Evolutionary conservation across 2,329 filamentous ascomycete genomes (phyloP).

Genomic region (Arthroderma sp.): DNA sequence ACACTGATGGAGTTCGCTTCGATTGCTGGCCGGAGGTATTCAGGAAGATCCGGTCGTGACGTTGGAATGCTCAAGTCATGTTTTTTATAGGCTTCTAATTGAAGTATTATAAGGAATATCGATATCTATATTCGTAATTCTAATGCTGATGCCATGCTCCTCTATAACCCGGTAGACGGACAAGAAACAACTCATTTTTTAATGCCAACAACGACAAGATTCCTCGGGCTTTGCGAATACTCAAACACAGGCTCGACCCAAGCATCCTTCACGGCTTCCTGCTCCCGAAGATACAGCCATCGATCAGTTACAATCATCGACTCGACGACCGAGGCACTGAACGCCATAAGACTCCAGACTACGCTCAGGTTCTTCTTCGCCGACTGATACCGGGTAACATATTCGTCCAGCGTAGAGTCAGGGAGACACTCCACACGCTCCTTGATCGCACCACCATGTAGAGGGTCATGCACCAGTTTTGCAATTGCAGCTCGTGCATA

Average conservation of each 20-base stretch:
- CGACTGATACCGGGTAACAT: constrained; percentile 52
- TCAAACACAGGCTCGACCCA: constrained; percentile 96
- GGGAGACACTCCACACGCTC: constrained; percentile 57
- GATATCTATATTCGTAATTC: not conserved
- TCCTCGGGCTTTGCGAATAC: constrained; percentile 71
- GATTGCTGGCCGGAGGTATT: no score
- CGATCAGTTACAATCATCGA: constrained; percentile 81
- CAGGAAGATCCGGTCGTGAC: not conserved
- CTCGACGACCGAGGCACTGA: constrained; percentile 80
- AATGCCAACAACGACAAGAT: constrained; percentile 83
- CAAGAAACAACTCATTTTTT: constrained; percentile 43
- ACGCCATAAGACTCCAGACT: constrained; percentile 92
- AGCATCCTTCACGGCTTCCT: constrained; percentile 57
- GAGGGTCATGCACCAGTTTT: constrained; percentile 56
- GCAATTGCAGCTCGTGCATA: constrained; percentile 72
- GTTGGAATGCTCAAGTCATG: not conserved
- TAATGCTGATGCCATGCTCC: not conserved
- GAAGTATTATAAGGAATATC: not conserved
- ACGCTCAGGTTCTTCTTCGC: constrained; percentile 72
- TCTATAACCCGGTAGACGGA: no score
- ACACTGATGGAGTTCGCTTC: not conserved
- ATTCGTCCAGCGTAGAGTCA: constrained; percentile 61
- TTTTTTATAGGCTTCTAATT: no score
- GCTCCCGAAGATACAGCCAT: constrained; percentile 76
- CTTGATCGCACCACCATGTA: constrained; percentile 49